phyloP scores from a whole-genome alignment of 2,329 filamentous ascomycete species.

The Monilinia vaccinii-corymbosi region DNA sequence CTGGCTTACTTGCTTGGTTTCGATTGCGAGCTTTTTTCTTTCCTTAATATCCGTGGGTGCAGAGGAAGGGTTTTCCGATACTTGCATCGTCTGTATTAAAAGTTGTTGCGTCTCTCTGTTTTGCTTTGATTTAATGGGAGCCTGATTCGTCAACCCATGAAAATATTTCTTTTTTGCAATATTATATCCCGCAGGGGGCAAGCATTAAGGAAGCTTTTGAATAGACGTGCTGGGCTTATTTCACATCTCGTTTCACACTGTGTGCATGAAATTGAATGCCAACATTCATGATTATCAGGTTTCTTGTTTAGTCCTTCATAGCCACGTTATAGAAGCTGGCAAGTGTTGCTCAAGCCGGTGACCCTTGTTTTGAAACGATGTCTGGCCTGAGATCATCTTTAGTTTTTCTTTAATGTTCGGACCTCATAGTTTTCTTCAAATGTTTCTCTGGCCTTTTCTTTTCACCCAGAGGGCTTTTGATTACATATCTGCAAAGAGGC shows the following conservation, averaged over 20 bases:
- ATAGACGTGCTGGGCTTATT: too few species aligned
- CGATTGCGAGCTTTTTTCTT: not conserved
- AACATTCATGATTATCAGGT: not conserved
- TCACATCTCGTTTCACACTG: not conserved
- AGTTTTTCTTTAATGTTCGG: too few species aligned
- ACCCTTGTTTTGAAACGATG: not conserved
- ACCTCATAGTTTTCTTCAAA: not conserved
- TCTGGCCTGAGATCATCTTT: not conserved
- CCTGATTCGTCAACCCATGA: not conserved
- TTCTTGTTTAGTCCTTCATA: too few species aligned
- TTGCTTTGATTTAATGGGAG: not conserved
- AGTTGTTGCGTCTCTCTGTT: not conserved
- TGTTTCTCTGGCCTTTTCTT: not conserved
- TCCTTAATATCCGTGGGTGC: not conserved
- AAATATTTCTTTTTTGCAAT: not conserved
- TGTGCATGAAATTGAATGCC: too few species aligned
- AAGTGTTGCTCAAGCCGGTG: not conserved
- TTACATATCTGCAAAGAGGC: not conserved
- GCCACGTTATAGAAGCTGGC: not conserved
- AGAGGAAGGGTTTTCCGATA: not conserved
- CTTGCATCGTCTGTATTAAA: not conserved
- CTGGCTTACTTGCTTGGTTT: not conserved
- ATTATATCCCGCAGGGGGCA: not conserved
- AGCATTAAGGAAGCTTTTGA: not conserved
- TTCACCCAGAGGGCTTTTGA: too few species aligned